Evolutionary conservation across 169 alveolate species (phyloP), one percentile per base, ranked within the genome.

Genomic region (Cryptosporidium andersoni): DNA sequence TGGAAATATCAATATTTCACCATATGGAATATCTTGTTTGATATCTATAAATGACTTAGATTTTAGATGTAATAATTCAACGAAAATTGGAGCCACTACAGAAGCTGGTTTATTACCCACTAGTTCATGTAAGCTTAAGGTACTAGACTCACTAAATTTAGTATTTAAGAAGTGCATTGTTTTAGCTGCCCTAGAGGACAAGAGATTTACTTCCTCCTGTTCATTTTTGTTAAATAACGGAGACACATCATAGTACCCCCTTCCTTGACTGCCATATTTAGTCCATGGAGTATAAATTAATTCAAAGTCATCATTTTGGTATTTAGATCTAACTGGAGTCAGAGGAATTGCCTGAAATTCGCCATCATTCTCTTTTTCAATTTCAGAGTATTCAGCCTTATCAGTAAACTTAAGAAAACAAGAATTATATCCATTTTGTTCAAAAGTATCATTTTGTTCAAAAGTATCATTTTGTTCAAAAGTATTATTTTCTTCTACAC

Each of bases 231-330:
- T n/a, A 36, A 11, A 42, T 4, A 36, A 34, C 5, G 9, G 48
- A 16, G 39, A 60, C 0, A 11, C 39, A 5, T 60, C 65, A n/a
- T 40, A 40, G 39, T 60, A 25, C 11, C 37, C 37, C 47, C 74
- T 74, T 37, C 47, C 43, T 42, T 58, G 37, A 60, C 65, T 74
- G 16, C 47, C 47, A 74, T 74, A 74, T 11, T 47, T 74, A 34
- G 85, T 74, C 85, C 85, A 74, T 25, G 85, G 85, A 53, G 85
- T 74, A 36, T 43, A 74, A 37, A 58, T 74, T 42, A 74, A 42
- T 34, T 74, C 85, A 43, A 39, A 55, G 34, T 48, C 49, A 12
- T 74, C 85, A 47, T 14, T 60, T 43, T 74, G 60, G 60, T 51
- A n/a, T 11, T 58, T 47, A 4, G 14, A 11, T 42, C 85, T 74